Evolutionary conservation across 768 basidiomycete genomes (phyloP).

Genomic region (Mycena indigotica): DNA sequence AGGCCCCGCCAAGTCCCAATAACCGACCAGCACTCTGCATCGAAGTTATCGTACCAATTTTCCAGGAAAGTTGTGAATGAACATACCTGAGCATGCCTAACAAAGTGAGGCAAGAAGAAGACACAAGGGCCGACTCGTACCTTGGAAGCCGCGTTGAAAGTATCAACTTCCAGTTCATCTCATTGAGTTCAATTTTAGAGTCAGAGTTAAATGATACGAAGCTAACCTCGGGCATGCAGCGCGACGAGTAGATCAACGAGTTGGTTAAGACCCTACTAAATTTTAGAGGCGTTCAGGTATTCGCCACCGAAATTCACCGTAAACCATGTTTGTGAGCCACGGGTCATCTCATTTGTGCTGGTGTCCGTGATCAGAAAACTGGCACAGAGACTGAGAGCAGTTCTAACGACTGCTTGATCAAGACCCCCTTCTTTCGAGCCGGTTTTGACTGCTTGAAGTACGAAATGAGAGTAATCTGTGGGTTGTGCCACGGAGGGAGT

Average conservation of each 20-base stretch:
- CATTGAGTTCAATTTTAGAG: neutral
- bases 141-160: conserved; percentile 68
- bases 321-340: conserved; percentile 64
- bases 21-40: conserved; percentile 80
- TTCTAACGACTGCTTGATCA: conserved; percentile 10
- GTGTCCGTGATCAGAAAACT: conserved; percentile 78
- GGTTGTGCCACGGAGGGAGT: neutral
- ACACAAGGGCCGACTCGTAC: conserved; percentile 27
- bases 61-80: too few species aligned
- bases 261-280: conserved; percentile 49
- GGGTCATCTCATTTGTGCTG: conserved; percentile 51
- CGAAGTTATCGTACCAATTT: too few species aligned
- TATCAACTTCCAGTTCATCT: conserved; percentile 74
- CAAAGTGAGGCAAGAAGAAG: neutral
- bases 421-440: neutral
- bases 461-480: conserved; percentile 18
- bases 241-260: conserved; percentile 74
- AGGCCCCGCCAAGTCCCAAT: conserved; percentile 70
- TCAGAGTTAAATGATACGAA: neutral
- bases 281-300: neutral
- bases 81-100: conserved; percentile 22
- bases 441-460: conserved; percentile 15
- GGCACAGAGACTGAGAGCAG: neutral
- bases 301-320: conserved; percentile 33
- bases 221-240: conserved; percentile 52